Percentiles rank a stretch among this genome's conserved stretches.
These are phyloP conservation scores for Macadamia tetraphylla DNA, from an alignment of 164 flowering plant genomes.

Conservation along the genomic window DNA sequence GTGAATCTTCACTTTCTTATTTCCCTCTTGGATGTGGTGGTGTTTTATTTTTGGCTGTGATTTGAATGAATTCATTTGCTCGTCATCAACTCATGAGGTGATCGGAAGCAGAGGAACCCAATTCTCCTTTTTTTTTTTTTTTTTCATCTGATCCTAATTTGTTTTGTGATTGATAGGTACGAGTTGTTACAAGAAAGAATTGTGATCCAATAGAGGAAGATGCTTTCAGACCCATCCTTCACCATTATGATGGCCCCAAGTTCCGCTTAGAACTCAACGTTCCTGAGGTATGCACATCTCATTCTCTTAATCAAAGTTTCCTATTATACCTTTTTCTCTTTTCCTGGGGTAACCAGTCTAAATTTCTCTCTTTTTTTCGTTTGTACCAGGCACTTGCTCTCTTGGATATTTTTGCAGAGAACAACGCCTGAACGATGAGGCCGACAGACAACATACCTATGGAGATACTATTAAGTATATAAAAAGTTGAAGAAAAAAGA, in stretches of 20 bases:
- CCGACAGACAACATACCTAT: too few relatives aligned
- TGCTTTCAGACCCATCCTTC: constrained; percentile 93
- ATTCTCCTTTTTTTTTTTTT: too few relatives aligned
- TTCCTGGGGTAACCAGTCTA: background rate
- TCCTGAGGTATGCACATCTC: constrained; percentile 56
- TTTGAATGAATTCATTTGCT: too few relatives aligned
- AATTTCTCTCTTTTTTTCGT: background rate
- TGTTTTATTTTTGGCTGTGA: too few relatives aligned
- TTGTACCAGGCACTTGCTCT: constrained; percentile 53
- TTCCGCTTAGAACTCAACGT: constrained; percentile 90
- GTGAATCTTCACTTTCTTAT: constrained; percentile 15
- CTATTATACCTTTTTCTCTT: background rate
- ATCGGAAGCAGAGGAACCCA: too few relatives aligned
- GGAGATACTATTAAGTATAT: too few relatives aligned
- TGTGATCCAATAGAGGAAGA: constrained; percentile 92
- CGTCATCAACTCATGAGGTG: too few relatives aligned
- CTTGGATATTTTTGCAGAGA: constrained; percentile 49
- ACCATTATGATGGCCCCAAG: constrained; percentile 97
- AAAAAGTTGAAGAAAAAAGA: too few relatives aligned
- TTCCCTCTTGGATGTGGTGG: too few relatives aligned
- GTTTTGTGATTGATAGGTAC: constrained; percentile 35
- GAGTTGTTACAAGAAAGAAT: constrained; percentile 62
- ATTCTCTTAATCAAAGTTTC: background rate
- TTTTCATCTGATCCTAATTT: too few relatives aligned
- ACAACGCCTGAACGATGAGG: background rate